phyloP scores from a whole-genome alignment of 495 filamentous ascomycete genomes.

The Paragyromitra xinjiangensis region DNA sequence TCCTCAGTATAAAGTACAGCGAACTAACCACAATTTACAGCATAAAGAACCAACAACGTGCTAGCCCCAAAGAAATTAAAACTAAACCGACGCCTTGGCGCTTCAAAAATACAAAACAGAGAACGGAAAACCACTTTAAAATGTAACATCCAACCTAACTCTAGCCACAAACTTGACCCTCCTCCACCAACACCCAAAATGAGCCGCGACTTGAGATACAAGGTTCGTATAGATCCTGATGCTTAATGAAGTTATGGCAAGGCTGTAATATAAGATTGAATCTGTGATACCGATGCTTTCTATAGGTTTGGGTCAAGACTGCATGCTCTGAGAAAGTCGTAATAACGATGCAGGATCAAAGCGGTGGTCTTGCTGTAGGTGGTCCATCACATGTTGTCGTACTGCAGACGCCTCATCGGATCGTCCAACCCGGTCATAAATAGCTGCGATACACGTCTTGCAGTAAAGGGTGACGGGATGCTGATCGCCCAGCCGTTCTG shows the following conservation, averaged over 20 bases:
- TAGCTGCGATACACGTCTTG: not conserved
- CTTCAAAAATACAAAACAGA: too few relatives aligned
- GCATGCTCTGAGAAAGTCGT: not conserved
- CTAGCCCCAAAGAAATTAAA: too few relatives aligned
- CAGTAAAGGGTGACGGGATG: not conserved
- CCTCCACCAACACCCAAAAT: too few relatives aligned
- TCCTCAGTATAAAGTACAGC: too few relatives aligned
- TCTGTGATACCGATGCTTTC: not conserved
- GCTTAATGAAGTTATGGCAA: not conserved
- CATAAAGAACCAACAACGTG: too few relatives aligned
- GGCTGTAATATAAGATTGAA: not conserved
- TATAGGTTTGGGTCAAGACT: not conserved
- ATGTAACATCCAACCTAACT: too few relatives aligned
- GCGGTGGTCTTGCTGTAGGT: not conserved
- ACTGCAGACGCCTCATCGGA: slow-evolving; percentile 9
- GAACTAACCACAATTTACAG: too few relatives aligned
- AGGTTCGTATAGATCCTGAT: not conserved
- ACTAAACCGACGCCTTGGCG: too few relatives aligned
- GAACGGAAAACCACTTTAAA: too few relatives aligned
- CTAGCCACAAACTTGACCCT: too few relatives aligned
- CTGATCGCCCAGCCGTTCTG: not conserved
- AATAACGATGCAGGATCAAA: not conserved
- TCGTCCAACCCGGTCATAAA: not conserved
- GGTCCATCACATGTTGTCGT: not conserved
- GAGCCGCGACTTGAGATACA: too few relatives aligned